These are phyloP conservation scores for Trametes hirsuta DNA, from an alignment of 1,284 basidiomycete species.

Conservation along the genomic window DNA sequence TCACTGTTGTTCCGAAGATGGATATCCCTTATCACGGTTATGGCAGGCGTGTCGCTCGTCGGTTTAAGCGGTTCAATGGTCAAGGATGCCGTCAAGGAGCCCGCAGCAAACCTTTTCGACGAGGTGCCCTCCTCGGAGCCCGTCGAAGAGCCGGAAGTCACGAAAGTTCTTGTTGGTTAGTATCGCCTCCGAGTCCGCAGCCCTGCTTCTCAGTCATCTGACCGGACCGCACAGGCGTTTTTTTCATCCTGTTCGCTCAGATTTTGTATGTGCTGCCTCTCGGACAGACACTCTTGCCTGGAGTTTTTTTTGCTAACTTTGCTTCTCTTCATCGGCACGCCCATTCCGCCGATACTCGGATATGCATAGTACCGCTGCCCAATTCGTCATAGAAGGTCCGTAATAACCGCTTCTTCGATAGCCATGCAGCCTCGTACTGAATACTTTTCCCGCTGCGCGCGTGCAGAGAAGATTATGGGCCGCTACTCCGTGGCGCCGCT, in stretches of 20 bases:
- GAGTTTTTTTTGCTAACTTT: conserved; percentile 20
- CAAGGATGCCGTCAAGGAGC: conserved; percentile 68
- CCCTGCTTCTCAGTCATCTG: conserved; percentile 10
- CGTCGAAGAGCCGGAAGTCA: conserved; percentile 58
- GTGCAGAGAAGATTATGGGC: conserved; percentile 84
- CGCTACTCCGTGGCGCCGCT: conserved; percentile 90
- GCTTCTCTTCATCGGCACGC: conserved; percentile 5
- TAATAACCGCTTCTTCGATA: neutral
- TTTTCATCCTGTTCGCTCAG: conserved; percentile 96
- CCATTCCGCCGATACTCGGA: conserved; percentile 13
- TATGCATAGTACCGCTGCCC: conserved; percentile 73
- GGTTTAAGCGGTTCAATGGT: conserved; percentile 90
- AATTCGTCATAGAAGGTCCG: conserved; percentile 95
- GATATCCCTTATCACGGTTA: conserved; percentile 90
- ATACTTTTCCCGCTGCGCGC: conserved; percentile 9
- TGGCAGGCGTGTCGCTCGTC: conserved; percentile 88
- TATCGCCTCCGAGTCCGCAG: conserved; percentile 14
- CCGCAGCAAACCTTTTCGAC: conserved; percentile 24
- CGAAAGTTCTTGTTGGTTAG: conserved; percentile 69
- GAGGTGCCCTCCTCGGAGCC: conserved; percentile 40
- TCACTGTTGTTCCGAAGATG: conserved; percentile 58
- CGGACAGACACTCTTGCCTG: neutral
- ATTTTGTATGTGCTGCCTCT: conserved; percentile 71
- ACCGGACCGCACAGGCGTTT: conserved; percentile 60
- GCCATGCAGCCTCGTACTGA: neutral